Percentiles rank a stretch among this genome's conserved stretches.
Evolutionary conservation across 2,329 filamentous ascomycete genomes (phyloP).

Genomic region (Cryphonectria parasitica): DNA sequence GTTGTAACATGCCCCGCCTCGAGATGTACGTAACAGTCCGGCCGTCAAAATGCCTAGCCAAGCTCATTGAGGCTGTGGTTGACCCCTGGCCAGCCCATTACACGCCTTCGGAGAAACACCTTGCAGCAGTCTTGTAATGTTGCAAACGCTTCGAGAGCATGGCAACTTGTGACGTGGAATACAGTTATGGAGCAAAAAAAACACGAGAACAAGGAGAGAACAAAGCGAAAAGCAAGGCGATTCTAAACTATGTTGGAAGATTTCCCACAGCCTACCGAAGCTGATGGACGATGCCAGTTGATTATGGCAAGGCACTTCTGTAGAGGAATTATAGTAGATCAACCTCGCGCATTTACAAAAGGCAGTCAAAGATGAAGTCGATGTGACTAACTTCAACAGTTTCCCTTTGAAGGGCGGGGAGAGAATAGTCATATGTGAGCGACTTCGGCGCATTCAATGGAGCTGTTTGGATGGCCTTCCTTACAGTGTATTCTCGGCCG

Average conservation of each 20-base stretch:
- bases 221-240: too few species aligned
- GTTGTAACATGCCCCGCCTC: background rate
- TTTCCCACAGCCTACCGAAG: too few species aligned
- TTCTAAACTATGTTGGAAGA: too few species aligned
- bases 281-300: background rate
- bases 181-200: too few species aligned
- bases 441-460: background rate
- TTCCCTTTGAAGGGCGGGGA: background rate
- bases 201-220: too few species aligned
- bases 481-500: background rate
- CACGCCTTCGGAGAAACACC: background rate
- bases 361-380: background rate
- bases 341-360: too few species aligned
- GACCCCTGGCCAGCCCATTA: background rate
- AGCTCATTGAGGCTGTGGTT: background rate
- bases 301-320: background rate
- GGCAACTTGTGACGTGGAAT: too few species aligned
- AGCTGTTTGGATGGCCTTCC: background rate
- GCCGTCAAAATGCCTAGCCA: too few species aligned
- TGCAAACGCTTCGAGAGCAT: too few species aligned
- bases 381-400: background rate
- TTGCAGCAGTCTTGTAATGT: too few species aligned
- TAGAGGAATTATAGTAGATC: background rate
- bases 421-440: background rate
- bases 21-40: too few species aligned